A percentile compares a stretch with the other conserved stretches of the same genome.
phyloP scores from a whole-genome alignment of 1,284 basidiomycete genomes.

The Exobasidium rhododendri region DNA sequence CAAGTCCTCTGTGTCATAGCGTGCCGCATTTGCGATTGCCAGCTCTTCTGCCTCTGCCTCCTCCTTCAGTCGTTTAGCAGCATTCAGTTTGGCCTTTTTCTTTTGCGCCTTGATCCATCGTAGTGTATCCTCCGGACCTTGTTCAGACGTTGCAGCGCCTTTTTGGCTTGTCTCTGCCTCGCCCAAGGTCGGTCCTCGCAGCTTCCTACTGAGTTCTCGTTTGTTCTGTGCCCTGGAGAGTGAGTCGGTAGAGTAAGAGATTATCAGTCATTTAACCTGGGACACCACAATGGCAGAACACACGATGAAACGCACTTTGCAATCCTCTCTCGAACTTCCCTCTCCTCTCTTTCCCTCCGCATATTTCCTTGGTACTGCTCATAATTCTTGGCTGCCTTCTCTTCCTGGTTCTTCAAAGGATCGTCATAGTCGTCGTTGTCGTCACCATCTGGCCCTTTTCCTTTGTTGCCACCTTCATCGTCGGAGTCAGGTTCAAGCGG shows the following conservation, averaged over 20 bases:
- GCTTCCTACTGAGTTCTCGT: slow-evolving; percentile 80
- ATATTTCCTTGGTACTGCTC: slow-evolving; percentile 64
- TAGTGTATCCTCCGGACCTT: slow-evolving; percentile 61
- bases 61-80: slow-evolving; percentile 78
- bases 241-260: neutral
- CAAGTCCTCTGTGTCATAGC: slow-evolving; percentile 64
- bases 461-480: slow-evolving; percentile 53
- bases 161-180: slow-evolving; percentile 63
- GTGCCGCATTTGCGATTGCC: slow-evolving; percentile 66
- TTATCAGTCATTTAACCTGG: neutral
- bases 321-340: slow-evolving; percentile 57
- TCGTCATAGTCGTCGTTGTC: slow-evolving; percentile 50
- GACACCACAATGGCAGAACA: neutral
- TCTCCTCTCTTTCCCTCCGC: slow-evolving; percentile 69
- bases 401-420: slow-evolving; percentile 55
- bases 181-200: slow-evolving; percentile 85
- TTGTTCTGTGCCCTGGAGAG: slow-evolving; percentile 65
- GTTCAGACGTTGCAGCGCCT: slow-evolving; percentile 12
- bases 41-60: slow-evolving; percentile 63
- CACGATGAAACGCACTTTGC: slow-evolving; percentile 21
- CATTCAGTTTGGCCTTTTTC: slow-evolving; percentile 77
- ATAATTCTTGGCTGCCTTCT: slow-evolving; percentile 32
- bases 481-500: slow-evolving; percentile 76
- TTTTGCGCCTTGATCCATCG: slow-evolving; percentile 86
- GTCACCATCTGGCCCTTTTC: slow-evolving; percentile 21